phyloP scores from a whole-genome alignment of 441 rosid genomes.

The Raphanus hybrid region DNA sequence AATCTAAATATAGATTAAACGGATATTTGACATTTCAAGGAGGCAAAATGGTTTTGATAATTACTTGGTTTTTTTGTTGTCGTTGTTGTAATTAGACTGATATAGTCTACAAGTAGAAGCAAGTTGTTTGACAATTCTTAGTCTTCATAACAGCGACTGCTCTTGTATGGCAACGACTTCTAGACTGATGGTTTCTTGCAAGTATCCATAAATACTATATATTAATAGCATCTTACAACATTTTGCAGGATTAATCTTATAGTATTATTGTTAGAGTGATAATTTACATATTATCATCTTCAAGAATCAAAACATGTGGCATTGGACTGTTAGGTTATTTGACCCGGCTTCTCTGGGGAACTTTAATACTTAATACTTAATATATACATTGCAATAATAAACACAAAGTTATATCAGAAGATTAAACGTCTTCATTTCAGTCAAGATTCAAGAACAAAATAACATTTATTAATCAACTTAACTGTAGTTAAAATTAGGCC shows the following conservation, averaged over 20 bases:
- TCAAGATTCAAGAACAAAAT: neutral
- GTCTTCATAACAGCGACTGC: constrained; percentile 41
- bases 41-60: constrained; percentile 19
- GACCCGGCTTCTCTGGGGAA: constrained; percentile 32
- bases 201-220: constrained; percentile 25
- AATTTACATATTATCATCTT: constrained; percentile 25
- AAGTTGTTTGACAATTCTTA: constrained; percentile 33
- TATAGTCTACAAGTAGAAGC: constrained; percentile 31
- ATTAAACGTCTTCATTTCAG: neutral
- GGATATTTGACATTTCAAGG: constrained; percentile 10
- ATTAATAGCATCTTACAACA: neutral
- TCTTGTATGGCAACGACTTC: constrained; percentile 40
- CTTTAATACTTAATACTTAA: neutral
- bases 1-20: neutral
- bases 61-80: constrained; percentile 2
- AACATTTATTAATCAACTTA: neutral
- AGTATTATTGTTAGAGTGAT: constrained; percentile 10
- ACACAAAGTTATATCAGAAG: neutral
- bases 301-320: constrained; percentile 35
- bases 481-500: neutral
- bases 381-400: neutral
- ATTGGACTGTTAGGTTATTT: constrained; percentile 37
- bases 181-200: constrained; percentile 33
- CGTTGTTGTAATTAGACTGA: neutral
- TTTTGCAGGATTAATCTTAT: constrained; percentile 20